These are phyloP conservation scores for Cyclotella cryptica DNA, from an alignment of 108 stramenopile genomes.

Conservation along the genomic window DNA sequence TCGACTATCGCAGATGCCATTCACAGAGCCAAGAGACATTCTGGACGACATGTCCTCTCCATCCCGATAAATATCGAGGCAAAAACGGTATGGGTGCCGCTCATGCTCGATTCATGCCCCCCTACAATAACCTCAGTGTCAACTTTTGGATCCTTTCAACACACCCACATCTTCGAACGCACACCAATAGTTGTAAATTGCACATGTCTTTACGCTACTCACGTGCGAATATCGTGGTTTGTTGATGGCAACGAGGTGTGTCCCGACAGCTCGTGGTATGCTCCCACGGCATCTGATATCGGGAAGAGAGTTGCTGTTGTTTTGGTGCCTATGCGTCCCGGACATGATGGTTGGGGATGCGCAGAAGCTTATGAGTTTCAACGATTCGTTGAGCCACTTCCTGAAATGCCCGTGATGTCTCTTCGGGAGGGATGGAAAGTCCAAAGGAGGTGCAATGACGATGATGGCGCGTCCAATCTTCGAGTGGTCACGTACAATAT, in stretches of 20 bases:
- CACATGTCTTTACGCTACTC: conserved; percentile 49
- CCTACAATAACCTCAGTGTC: conserved; percentile 60
- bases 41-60: conserved; percentile 27
- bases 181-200: conserved; percentile 64
- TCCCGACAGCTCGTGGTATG: conserved; percentile 32
- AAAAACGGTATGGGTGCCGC: conserved; percentile 18
- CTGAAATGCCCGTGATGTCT: conserved; percentile 43
- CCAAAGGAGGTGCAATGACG: too few species aligned
- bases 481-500: conserved; percentile 82
- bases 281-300: conserved; percentile 34
- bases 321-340: conserved; percentile 35
- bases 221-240: conserved; percentile 71
- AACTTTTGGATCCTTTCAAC: conserved; percentile 69
- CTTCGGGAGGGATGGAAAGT: conserved; percentile 24
- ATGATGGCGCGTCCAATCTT: conserved; percentile 22
- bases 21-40: conserved; percentile 7
- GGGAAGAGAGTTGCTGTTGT: conserved; percentile 45
- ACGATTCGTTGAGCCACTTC: conserved; percentile 34
- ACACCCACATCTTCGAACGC: conserved; percentile 55
- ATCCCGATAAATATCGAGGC: conserved; percentile 15
- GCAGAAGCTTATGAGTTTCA: conserved; percentile 50
- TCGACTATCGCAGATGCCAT: conserved; percentile 31
- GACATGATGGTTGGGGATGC: conserved; percentile 42
- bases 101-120: conserved; percentile 58
- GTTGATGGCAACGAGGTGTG: conserved; percentile 39